Evolutionary conservation across 2,329 filamentous ascomycete genomes (phyloP).

Genomic region (Ophiocordyceps camponoti-floridani): DNA sequence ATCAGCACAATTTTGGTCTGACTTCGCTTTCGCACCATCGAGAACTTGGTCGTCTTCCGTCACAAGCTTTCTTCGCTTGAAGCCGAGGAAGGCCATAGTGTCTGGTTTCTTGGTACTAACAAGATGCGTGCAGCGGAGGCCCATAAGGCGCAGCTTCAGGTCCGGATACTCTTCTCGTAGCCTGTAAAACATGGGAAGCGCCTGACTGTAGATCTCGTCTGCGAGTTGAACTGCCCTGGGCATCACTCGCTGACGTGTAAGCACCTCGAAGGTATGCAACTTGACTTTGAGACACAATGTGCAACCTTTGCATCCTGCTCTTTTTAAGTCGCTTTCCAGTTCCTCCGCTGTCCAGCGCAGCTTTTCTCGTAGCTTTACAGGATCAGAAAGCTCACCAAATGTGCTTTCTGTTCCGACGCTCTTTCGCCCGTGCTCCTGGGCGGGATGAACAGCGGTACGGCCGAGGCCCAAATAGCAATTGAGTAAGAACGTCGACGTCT

Average conservation of each 20-base stretch:
- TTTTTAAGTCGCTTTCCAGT: conserved; percentile 66
- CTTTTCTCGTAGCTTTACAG: conserved; percentile 53
- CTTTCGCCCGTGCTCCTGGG: conserved; percentile 80
- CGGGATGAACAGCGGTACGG: conserved; percentile 66
- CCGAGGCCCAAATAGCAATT: conserved; percentile 75
- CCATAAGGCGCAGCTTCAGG: conserved; percentile 72
- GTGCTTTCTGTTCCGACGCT: conserved; percentile 89
- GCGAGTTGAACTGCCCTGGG: conserved; percentile 55
- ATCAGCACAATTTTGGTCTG: conserved; percentile 30
- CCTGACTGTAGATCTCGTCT: conserved; percentile 68
- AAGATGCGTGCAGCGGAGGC: conserved; percentile 72
- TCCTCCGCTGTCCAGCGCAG: conserved; percentile 69
- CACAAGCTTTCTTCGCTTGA: conserved; percentile 18
- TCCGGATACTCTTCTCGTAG: conserved; percentile 67
- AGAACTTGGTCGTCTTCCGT: conserved; percentile 5
- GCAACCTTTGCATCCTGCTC: conserved; percentile 71
- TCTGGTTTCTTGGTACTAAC: conserved; percentile 71
- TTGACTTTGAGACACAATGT: conserved; percentile 88
- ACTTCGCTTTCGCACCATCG: conserved; percentile 11
- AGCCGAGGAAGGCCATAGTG: conserved; percentile 63
- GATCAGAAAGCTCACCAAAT: conserved; percentile 62
- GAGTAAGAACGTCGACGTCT: conserved; percentile 74
- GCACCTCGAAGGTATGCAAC: conserved; percentile 81
- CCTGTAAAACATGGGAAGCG: conserved; percentile 68
- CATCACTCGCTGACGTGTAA: conserved; percentile 62